Conservation (phyloP, 345 rosid genomes). For the Garcia nutans region DNA sequence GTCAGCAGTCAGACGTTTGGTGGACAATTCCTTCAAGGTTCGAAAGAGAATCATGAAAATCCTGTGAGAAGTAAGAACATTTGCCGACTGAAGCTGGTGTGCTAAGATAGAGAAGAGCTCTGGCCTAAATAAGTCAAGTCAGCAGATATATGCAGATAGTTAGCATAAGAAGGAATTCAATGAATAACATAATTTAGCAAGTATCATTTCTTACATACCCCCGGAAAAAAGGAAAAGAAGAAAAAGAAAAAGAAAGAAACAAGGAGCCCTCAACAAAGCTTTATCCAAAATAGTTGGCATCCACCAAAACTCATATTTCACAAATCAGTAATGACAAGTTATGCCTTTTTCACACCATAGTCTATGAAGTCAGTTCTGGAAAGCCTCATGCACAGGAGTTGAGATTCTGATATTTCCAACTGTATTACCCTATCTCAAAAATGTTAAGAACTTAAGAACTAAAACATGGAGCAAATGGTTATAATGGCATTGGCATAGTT, state of each 20-base stretch:
- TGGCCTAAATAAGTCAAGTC: conserved; percentile 57
- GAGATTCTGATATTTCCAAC: neutral
- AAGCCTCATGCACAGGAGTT: neutral
- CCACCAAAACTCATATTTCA: too few species aligned
- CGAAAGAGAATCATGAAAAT: conserved; percentile 87
- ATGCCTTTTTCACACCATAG: neutral
- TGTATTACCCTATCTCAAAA: neutral
- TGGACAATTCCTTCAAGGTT: conserved; percentile 87
- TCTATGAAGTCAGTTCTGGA: neutral
- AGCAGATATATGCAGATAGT: conserved; percentile 18
- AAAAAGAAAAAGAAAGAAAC: neutral
- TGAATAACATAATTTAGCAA: neutral
- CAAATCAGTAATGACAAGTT: neutral
- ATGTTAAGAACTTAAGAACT: neutral
- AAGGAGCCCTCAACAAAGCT: neutral
- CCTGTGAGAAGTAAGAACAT: conserved; percentile 81
- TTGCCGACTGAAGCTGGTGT: conserved; percentile 78
- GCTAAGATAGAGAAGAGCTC: conserved; percentile 80
- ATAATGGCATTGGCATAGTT: neutral
- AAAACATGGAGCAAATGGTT: neutral
- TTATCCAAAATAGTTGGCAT: neutral
- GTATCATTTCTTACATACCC: neutral
- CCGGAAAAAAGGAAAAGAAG: too few species aligned
- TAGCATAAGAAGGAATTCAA: conserved; percentile 11
- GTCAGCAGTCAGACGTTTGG: conserved; percentile 86